Conservation (phyloP, 768 basidiomycete species). For the Tulasnella sp. region DNA sequence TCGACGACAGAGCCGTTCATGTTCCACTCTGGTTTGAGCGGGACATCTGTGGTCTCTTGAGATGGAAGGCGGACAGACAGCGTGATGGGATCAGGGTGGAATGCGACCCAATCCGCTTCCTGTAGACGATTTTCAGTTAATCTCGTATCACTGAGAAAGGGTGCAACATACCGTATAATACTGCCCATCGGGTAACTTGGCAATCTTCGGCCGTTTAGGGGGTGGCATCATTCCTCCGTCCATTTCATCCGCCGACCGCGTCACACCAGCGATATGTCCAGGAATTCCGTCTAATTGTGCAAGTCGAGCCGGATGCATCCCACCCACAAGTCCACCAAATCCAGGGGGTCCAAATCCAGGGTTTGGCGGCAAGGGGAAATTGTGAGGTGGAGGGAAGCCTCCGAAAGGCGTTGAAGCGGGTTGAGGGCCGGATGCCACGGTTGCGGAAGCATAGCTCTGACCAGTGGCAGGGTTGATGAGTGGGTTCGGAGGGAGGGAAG, state of each 20-base stretch:
- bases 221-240: conserved; percentile 66
- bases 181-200: conserved; percentile 72
- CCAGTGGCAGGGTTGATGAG: conserved; percentile 29
- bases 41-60: conserved; percentile 29
- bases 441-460: conserved; percentile 59
- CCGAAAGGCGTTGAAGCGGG: conserved; percentile 49
- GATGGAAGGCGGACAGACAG: conserved; percentile 73
- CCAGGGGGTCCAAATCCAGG: conserved; percentile 56
- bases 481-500: conserved; percentile 51
- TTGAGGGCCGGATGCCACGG: conserved; percentile 83
- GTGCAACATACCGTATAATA: conserved; percentile 46
- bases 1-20: conserved; percentile 66
- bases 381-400: conserved; percentile 29
- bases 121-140: conserved; percentile 3
- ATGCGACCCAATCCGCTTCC: conserved; percentile 64
- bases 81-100: conserved; percentile 87
- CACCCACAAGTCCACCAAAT: conserved; percentile 27
- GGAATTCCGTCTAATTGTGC: conserved; percentile 42
- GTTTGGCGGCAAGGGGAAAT: conserved; percentile 80
- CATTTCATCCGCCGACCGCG: conserved; percentile 61
- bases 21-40: conserved; percentile 87
- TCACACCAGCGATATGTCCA: conserved; percentile 39
- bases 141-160: background rate
- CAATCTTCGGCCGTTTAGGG: conserved; percentile 77
- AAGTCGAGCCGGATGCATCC: conserved; percentile 58